Percentiles rank a stretch among this genome's conserved stretches.
Conservation (phyloP, 2,329 filamentous ascomycete species). For the Pezicula radicicola region DNA sequence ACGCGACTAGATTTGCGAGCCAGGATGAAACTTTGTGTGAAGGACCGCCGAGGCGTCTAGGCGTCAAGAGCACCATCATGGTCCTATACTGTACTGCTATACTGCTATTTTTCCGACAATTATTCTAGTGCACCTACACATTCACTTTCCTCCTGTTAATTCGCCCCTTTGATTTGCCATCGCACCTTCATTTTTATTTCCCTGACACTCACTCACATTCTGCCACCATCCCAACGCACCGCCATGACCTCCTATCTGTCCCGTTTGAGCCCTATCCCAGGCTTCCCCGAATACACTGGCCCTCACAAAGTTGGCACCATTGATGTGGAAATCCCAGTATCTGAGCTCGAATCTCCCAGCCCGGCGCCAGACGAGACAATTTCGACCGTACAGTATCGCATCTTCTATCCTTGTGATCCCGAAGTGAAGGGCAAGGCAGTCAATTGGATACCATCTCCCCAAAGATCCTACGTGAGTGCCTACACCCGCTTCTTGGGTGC, state of each 20-base stretch:
- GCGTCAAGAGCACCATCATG: too few relatives aligned
- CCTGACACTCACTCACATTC: too few relatives aligned
- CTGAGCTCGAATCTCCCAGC: slow-evolving; percentile 52
- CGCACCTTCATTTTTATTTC: too few relatives aligned
- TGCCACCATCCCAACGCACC: not conserved
- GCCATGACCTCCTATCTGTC: slow-evolving; percentile 32
- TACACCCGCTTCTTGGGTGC: slow-evolving; percentile 76
- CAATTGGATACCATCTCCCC: slow-evolving; percentile 75
- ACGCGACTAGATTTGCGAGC: too few relatives aligned
- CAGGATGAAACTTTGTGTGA: too few relatives aligned
- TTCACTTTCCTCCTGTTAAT: too few relatives aligned
- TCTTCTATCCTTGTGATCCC: slow-evolving; percentile 72
- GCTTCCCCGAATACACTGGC: slow-evolving; percentile 73
- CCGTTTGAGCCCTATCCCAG: slow-evolving; percentile 63
- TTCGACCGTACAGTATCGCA: slow-evolving; percentile 72
- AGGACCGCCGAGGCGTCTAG: too few relatives aligned
- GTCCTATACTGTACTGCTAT: too few relatives aligned
- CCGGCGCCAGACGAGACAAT: slow-evolving; percentile 54
- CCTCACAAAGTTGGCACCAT: slow-evolving; percentile 76
- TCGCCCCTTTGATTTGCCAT: too few relatives aligned
- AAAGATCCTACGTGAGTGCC: slow-evolving; percentile 69
- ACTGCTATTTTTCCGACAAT: too few relatives aligned
- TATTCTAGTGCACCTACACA: too few relatives aligned
- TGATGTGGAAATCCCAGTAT: slow-evolving; percentile 75
- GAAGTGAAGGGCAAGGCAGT: slow-evolving; percentile 48